Conservation (phyloP, 2,329 filamentous ascomycete species). For the Gaeumannomyces sp. region DNA sequence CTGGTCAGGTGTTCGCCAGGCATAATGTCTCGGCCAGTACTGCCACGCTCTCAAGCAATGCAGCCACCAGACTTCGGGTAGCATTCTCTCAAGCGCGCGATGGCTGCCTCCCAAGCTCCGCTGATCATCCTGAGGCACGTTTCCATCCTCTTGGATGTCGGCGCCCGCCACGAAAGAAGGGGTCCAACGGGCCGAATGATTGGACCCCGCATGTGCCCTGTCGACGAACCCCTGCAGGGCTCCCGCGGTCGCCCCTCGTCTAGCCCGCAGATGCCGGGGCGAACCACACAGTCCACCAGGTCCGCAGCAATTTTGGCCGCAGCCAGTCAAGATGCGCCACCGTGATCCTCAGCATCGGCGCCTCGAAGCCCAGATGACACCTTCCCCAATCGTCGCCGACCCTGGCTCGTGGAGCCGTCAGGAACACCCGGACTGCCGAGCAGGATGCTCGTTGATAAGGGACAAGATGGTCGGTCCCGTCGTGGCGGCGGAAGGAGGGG, state of each 20-base stretch:
- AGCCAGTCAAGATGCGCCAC: not conserved
- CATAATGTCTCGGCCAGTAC: not conserved
- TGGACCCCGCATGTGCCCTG: not conserved
- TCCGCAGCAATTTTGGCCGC: not conserved
- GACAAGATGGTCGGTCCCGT: not conserved
- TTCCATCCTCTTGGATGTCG: not conserved
- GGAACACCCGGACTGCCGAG: not conserved
- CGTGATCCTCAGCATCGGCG: not conserved
- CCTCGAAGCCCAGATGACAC: constrained; percentile 2
- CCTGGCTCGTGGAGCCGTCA: not conserved
- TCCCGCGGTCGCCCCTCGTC: not conserved
- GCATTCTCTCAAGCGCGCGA: not conserved
- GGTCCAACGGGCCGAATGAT: not conserved
- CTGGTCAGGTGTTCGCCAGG: not conserved
- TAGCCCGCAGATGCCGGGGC: not conserved
- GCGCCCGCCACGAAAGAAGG: not conserved
- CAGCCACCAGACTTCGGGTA: not conserved
- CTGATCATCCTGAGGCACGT: not conserved
- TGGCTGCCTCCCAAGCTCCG: not conserved
- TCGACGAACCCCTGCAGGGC: not conserved
- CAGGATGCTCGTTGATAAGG: not conserved
- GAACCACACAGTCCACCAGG: not conserved
- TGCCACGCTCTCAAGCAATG: not conserved
- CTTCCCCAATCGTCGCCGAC: not conserved
- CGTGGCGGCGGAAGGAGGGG: too few species aligned